Conservation (phyloP, 768 basidiomycete genomes). For the Ramaria sp. region DNA sequence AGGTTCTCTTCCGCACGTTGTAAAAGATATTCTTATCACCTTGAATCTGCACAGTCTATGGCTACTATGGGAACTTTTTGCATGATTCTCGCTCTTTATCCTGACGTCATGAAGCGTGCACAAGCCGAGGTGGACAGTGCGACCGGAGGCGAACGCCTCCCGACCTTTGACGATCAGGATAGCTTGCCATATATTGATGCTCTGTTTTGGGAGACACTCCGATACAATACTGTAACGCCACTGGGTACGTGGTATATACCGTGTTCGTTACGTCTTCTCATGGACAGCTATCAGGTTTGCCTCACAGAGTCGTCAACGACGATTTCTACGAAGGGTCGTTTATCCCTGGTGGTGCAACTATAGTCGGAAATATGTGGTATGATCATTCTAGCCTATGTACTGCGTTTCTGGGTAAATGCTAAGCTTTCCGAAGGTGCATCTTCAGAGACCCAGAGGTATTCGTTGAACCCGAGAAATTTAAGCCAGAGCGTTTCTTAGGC, state of each 20-base stretch:
- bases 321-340: conserved; percentile 3
- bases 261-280: no score
- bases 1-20: background rate
- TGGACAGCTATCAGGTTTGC: background rate
- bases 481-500: conserved; percentile 15
- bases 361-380: conserved; percentile 5
- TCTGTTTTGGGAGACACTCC: conserved; percentile 22
- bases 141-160: conserved; percentile 6
- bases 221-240: conserved; percentile 12
- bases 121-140: conserved; percentile 12
- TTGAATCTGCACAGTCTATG: background rate
- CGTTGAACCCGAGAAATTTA: conserved; percentile 15
- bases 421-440: background rate
- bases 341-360: background rate
- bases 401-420: background rate
- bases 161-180: conserved; percentile 7
- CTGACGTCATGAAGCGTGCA: conserved; percentile 9
- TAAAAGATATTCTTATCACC: background rate
- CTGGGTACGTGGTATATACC: background rate
- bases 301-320: conserved; percentile 3
- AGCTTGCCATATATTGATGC: conserved; percentile 18
- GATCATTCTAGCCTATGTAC: background rate
- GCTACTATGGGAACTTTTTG: conserved; percentile 3
- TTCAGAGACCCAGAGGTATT: background rate
- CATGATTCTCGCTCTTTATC: conserved; percentile 6